Evolutionary conservation across 164 flowering plant genomes (phyloP).

Genomic region (Platanus orientalis): DNA sequence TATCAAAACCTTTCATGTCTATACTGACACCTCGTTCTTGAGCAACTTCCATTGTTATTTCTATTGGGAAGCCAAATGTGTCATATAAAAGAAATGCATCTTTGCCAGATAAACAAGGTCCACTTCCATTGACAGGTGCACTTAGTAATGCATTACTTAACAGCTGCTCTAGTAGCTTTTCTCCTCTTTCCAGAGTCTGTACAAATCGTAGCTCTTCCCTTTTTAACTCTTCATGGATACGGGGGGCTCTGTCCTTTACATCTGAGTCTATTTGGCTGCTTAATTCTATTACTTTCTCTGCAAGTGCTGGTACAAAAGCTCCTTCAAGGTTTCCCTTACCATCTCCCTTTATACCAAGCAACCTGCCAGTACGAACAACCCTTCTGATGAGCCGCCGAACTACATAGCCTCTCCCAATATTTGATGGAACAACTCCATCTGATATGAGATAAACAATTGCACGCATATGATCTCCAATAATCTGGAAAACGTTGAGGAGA

Average conservation of each 20-base stretch:
- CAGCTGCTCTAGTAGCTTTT: slow-evolving; percentile 81
- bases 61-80: slow-evolving; percentile 90
- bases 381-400: slow-evolving; percentile 89
- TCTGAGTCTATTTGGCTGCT: slow-evolving; percentile 68
- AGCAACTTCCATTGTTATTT: slow-evolving; percentile 85
- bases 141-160: slow-evolving; percentile 48
- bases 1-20: slow-evolving; percentile 70
- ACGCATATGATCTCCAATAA: slow-evolving; percentile 90
- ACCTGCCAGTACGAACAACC: slow-evolving; percentile 80
- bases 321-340: slow-evolving; percentile 57
- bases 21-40: slow-evolving; percentile 68
- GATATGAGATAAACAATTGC: slow-evolving; percentile 90
- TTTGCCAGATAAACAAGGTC: slow-evolving; percentile 73
- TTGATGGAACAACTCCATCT: slow-evolving; percentile 93
- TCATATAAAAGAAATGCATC: slow-evolving; percentile 88
- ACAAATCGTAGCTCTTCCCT: slow-evolving; percentile 88
- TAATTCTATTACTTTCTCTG: slow-evolving; percentile 70
- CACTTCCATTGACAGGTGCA: slow-evolving; percentile 31
- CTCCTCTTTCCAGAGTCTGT: slow-evolving; percentile 89
- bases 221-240: slow-evolving; percentile 77
- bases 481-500: slow-evolving; percentile 31
- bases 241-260: slow-evolving; percentile 46
- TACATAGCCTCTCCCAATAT: slow-evolving; percentile 94
- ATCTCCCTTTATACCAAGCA: slow-evolving; percentile 77
- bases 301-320: slow-evolving; percentile 68